Evolutionary conservation across 108 stramenopile species (phyloP), one percentile per base, ranked within the genome.

Genomic region (Skeletonema menzelii): DNA sequence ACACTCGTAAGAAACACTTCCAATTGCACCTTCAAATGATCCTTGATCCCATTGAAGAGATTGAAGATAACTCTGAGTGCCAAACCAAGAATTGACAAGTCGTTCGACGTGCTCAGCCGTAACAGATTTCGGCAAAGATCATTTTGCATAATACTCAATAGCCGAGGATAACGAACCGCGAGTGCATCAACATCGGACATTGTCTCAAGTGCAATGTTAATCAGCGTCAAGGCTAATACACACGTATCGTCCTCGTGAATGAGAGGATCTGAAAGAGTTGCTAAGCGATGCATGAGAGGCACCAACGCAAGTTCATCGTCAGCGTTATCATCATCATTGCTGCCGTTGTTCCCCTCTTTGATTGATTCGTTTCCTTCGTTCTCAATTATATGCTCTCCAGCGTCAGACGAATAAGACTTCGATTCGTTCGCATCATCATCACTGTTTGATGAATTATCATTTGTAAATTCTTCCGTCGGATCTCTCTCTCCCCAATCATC

Each of bases 191-290:
- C 74, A 28, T 87, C 87, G 14, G 63, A 81, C 78, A 87, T 76
- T 30, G 93, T 95, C 75, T 99, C 98, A 31, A 99, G 80, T 8
- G 96, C 96, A 53, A 99, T 94, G 69, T 97, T 97, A n/a, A 97
- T 84, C 11, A 97, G 79, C 20, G 89, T 84, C 35, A 99, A 77
- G 17, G 88, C 86, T 26, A 92, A 85, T 27, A 90, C 70, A 37
- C 91, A 86, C 26, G 84, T 87, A 27, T 69, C 84, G 69, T 90
- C 86, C 4, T 88, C 61, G 63, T 94, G 84, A 13, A 84, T 40
- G 8, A 85, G 79, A n/a, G 97, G 96, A 76, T 97, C 96, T 46
- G 92, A 80, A 19, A 97, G 76, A 5, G 80, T 63, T n/a, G 92
- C 82, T 27, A 97, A 69, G 57, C 94, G 88, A 26, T 77, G 69